Conservation (phyloP, 2,329 filamentous ascomycete species). For the Pseudohalonectria lignicola region DNA sequence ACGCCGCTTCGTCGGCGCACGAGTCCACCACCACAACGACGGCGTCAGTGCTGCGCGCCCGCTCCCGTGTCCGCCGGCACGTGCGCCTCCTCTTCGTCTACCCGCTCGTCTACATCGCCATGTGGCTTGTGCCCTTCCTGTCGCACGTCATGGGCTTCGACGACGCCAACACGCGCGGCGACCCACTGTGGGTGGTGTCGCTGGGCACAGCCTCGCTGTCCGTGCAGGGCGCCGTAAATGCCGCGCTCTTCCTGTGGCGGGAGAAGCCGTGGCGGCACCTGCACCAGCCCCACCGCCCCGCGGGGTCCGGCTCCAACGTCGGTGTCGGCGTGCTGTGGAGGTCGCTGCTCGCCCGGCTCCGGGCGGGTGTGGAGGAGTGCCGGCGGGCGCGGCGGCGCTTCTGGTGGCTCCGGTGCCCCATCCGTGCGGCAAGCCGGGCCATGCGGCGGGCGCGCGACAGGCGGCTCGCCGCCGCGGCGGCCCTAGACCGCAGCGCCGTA, state of each 20-base stretch:
- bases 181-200: constrained; percentile 46
- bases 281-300: too few species aligned
- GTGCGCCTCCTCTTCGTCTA: constrained; percentile 67
- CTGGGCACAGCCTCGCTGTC: constrained; percentile 46
- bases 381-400: too few species aligned
- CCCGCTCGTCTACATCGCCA: constrained; percentile 57
- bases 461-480: too few species aligned
- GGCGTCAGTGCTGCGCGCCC: constrained; percentile 21
- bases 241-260: constrained; percentile 54
- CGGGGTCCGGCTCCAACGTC: too few species aligned
- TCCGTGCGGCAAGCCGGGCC: constrained; percentile 6
- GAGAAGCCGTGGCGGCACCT: constrained; percentile 63
- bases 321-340: too few species aligned
- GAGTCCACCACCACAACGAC: neutral
- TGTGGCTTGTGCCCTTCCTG: constrained; percentile 64
- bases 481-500: too few species aligned
- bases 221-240: constrained; percentile 57
- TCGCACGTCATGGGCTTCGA: constrained; percentile 51
- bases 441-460: too few species aligned
- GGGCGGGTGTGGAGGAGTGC: too few species aligned
- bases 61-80: constrained; percentile 53
- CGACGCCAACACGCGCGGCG: constrained; percentile 15
- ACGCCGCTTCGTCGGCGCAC: too few species aligned
- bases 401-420: constrained; percentile 12
- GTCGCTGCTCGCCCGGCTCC: too few species aligned